Base-by-base conservation (phyloP, 257 asterid species). In the Solanum boliviense region DNA sequence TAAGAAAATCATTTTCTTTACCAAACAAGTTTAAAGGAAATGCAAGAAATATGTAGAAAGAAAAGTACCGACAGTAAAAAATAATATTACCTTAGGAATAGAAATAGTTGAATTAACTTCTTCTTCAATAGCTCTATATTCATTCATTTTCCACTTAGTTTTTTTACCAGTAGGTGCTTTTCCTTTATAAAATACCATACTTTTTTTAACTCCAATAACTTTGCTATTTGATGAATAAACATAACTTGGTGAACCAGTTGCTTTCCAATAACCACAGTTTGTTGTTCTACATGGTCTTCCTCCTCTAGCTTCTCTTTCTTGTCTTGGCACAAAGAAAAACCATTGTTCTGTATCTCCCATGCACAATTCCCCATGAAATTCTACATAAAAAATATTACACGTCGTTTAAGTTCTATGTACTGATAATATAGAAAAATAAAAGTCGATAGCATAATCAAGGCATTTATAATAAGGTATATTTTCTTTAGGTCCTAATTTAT, bases 121-220 rank as follows among this genome's bases (percentile, higher is more conserved):
- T 41, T 88, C 74, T 60, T 91, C 38, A 84, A 95, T 95, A 86
- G 98, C 98, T 88, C 93, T 91, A 8, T 95, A 95, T 88, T 95
- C 98, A 5, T 95, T 92, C 97, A 95, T 94, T 39, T 95, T 95
- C 98, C 98, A 95, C 81, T 90, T 87, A 7, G 98, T 95, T 85
- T 95, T 94, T 85, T 87, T 90, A 25, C 98, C 98, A 0, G 87
- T 91, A 3, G 98, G 97, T 21, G 98, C 98, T 91, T 91, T 95
- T 56, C 98, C 98, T 23, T 87, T 89, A 89, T 95, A 95, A 72
- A 93, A 95, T 15, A 95, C 98, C 98, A 94, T 92, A 89, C 97
- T 94, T 86, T 92, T 95, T 92, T 91, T 95, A 56, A 95, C 90
- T 27, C 98, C 98, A 71, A 95, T 94, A 39, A 93, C 93, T 88